Conservation (phyloP, 768 basidiomycete genomes). For the Trametes cingulata region DNA sequence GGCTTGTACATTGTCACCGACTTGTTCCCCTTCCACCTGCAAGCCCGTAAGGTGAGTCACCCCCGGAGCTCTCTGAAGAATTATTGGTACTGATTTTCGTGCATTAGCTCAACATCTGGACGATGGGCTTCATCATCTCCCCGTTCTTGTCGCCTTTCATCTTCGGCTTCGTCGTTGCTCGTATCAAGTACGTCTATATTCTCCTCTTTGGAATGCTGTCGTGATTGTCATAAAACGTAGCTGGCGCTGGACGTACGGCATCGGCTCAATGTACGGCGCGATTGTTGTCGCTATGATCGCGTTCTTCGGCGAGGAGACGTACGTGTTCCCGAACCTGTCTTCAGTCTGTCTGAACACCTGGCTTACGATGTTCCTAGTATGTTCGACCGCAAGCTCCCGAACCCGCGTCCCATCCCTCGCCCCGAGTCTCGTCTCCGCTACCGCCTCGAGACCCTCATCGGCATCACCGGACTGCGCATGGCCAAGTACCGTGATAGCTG, state of each 20-base stretch:
- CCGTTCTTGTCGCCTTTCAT: constrained; percentile 66
- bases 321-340: too few relatives aligned
- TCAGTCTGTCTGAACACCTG: too few relatives aligned
- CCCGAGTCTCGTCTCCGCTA: constrained; percentile 46
- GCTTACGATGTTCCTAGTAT: too few relatives aligned
- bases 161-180: constrained; percentile 67
- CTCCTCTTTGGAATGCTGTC: not conserved
- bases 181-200: constrained; percentile 38
- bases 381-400: constrained; percentile 57
- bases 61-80: not conserved
- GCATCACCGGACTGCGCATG: constrained; percentile 62
- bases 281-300: constrained; percentile 57
- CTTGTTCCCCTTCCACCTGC: constrained; percentile 68
- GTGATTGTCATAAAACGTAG: constrained; percentile 22
- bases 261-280: constrained; percentile 58
- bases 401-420: constrained; percentile 44
- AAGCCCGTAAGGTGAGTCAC: constrained; percentile 57
- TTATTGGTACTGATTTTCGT: not conserved
- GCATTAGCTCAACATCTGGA: constrained; percentile 64
- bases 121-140: constrained; percentile 70
- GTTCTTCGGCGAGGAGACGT: constrained; percentile 71
- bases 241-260: constrained; percentile 70
- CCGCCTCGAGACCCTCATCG: constrained; percentile 60
- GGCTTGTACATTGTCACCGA: constrained; percentile 64
- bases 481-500: constrained; percentile 55